Conservation (phyloP, 2,329 filamentous ascomycete species). For the Alternaria brassicae region DNA sequence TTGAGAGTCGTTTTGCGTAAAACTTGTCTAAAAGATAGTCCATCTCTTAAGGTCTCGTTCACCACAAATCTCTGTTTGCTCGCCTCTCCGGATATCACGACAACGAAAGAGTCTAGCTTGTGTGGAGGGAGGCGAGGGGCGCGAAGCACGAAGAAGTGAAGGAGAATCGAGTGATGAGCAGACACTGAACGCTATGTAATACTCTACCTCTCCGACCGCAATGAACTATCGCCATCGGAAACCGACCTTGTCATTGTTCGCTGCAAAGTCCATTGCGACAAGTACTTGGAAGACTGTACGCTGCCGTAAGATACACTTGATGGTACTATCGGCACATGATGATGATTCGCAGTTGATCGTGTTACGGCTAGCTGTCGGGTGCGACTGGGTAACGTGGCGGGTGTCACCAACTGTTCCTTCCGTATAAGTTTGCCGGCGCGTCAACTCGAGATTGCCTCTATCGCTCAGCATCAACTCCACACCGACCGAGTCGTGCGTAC, state of each 20-base stretch:
- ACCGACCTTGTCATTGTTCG: not conserved
- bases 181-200: not conserved
- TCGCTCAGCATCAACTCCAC: not conserved
- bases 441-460: not conserved
- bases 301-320: not conserved
- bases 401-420: not conserved
- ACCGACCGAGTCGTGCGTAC: not conserved
- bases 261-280: not conserved
- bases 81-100: not conserved
- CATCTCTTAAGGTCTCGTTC: not conserved
- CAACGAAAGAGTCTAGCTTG: not conserved
- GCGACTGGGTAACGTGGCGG: not conserved
- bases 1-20: not conserved
- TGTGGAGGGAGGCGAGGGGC: not conserved
- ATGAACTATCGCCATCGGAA: not conserved
- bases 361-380: not conserved
- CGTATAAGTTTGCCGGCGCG: not conserved
- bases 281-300: not conserved
- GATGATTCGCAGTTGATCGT: not conserved
- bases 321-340: not conserved
- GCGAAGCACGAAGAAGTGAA: not conserved
- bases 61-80: slow-evolving; percentile 3
- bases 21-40: not conserved
- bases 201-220: not conserved
- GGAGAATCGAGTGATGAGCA: not conserved